Base-by-base conservation (phyloP, 139 green algal genomes). In the Chlamydomonas eustigma region DNA sequence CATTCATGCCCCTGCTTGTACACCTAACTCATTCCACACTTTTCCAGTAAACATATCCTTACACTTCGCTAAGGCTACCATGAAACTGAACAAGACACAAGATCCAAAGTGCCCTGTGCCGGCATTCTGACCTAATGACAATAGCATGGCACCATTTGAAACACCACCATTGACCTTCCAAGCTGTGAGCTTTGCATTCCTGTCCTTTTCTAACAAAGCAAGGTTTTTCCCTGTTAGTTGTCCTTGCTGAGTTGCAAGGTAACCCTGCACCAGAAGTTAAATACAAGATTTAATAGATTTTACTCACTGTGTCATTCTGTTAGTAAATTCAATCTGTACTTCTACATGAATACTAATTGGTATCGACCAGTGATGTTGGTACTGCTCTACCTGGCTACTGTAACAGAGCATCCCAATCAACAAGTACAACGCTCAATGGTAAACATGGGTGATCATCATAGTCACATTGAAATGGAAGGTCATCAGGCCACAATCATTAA, bases 31-130 rank as follows among this genome's bases (percentile, higher is more conserved):
- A 25, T 4, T 34, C 4, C 65, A 34, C 4, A 25, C 32, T 22
- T 72, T 72, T 6, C 33, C 34, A 4, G 32, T 31, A 39, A 72
- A 72, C 32, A 72, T 6, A 22, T 72, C 65, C 33, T 72, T 72
- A 34, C 33, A 12, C 65, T 72, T 72, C 8, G 44, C 4, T 12
- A 24, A 28, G 5, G 18, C 65, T 12, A 72, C 65, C 65, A 72
- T 72, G 18, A n/a, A 72, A 12, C 33, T n/a, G 5, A 31, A 31
- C 22, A 72, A 44, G 5, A 72, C 65, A 34, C 65, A 72, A 12
- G 4, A n/a, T 33, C 34, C 34, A 6, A 72, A n/a, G 33, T n/a
- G 4, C 33, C 65, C 65, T 4, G 34, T 22, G 65, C 34, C 65
- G 4, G 65, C 8, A 39, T 8, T 12, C 3, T 12, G 28, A 39